A percentile compares a stretch with the other conserved stretches of the same genome.
Evolutionary conservation across 2,329 filamentous ascomycete species (phyloP).

Genomic region (Aureobasidium vineae): DNA sequence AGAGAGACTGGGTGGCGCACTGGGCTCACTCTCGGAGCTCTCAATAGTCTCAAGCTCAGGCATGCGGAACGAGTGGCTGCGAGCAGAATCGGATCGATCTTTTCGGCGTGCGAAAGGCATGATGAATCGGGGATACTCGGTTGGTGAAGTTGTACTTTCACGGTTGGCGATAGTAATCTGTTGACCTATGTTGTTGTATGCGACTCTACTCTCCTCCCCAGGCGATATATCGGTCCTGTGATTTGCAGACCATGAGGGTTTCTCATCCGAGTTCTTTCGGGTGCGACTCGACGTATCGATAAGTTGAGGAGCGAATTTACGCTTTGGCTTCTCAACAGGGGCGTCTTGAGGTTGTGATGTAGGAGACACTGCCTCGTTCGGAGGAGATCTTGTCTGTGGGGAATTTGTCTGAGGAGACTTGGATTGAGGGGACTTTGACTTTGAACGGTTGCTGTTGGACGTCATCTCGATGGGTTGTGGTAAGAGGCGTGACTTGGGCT

Average conservation of each 20-base stretch:
- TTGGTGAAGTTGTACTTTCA: neutral
- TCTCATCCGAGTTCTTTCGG: conserved; percentile 63
- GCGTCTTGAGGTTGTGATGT: conserved; percentile 21
- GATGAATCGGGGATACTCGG: conserved; percentile 9
- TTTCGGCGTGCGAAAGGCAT: conserved; percentile 28
- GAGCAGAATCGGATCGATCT: conserved; percentile 29
- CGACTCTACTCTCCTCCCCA: conserved; percentile 35
- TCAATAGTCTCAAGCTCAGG: conserved; percentile 61
- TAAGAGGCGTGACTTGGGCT: conserved; percentile 17
- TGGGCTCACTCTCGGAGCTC: conserved; percentile 53
- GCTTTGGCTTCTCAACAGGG: conserved; percentile 34
- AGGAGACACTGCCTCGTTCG: conserved; percentile 24
- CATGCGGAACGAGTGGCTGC: conserved; percentile 57
- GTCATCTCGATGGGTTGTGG: conserved; percentile 60
- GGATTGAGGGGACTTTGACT: conserved; percentile 26
- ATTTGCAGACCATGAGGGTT: conserved; percentile 60
- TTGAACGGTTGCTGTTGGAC: conserved; percentile 55
- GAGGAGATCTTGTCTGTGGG: conserved; percentile 23
- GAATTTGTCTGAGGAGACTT: conserved; percentile 26
- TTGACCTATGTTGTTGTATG: conserved; percentile 23
- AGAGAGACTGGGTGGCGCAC: conserved; percentile 29
- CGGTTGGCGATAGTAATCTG: neutral
- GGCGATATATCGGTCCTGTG: conserved; percentile 72
- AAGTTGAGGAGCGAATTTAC: conserved; percentile 71
- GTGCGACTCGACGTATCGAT: conserved; percentile 76